Base-by-base conservation (phyloP, 331 rosid species). In the Phaseolus coccineus region DNA sequence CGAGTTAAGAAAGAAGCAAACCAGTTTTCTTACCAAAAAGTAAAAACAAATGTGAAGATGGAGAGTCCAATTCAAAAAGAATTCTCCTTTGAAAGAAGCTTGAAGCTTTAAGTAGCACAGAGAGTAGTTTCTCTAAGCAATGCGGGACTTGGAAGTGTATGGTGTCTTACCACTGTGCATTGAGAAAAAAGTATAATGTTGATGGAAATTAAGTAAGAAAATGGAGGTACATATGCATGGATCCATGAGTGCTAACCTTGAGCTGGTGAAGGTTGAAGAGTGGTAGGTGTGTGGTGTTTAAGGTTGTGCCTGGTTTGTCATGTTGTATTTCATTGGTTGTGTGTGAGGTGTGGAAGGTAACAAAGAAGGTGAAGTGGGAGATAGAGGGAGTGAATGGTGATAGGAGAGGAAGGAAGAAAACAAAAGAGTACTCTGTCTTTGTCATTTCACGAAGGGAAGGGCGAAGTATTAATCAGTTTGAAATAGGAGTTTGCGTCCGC, bases 401-500 rank as follows among this genome's bases (percentile, higher is more conserved):
- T n/a, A 8, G 57, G 11, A 2, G 27, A 33, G n/a, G 1, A 6
- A 16, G 22, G 24, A 59, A 16, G 6, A 14, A 63, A 63, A 37
- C 70, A 65, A 8, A 46, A 55, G 67, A 31, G 82, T 61, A 57
- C 82, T 19, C 22, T 53, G 63, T 58, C 13, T 70, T 87, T 59
- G 91, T 85, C 88, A 85, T 79, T 61, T 84, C 35, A 11, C 3
- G 6, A 3, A 6, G 11, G 1, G 47, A 42, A 42, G 47, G 11
- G 47, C 2, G 47, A 42, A 42, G 3, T 42, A 9, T 42, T 42
- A 87, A 86, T 48, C 67, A 52, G 52, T 67, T 90, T 89, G 61
- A 87, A 91, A 14, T 56, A 19, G 6, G 6, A 55, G 24, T 77
- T 85, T 85, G 87, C 81, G 89, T 91, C 97, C 97, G 94, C 53